Evolutionary conservation across 2,329 filamentous ascomycete genomes (phyloP).

Genomic region (Pestalotiopsis sp.): DNA sequence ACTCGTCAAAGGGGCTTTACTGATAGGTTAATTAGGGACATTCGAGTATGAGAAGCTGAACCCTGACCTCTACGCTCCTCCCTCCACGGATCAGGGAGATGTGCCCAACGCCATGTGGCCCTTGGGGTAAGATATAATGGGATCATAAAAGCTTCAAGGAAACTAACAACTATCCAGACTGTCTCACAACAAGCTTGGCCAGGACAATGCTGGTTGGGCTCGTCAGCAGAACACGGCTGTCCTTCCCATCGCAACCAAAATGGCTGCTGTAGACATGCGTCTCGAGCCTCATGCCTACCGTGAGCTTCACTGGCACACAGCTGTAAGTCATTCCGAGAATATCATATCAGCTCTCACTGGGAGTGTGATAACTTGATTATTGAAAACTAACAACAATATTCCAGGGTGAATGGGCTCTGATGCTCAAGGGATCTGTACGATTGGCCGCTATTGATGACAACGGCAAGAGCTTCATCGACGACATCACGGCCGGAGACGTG

Average conservation of each 20-base stretch:
- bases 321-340: neutral
- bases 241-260: constrained; percentile 50
- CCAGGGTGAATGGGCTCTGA: constrained; percentile 40
- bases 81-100: constrained; percentile 53
- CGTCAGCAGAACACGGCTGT: constrained; percentile 55
- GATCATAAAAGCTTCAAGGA: neutral
- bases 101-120: constrained; percentile 55
- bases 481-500: constrained; percentile 52
- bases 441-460: constrained; percentile 55
- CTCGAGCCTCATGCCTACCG: constrained; percentile 60
- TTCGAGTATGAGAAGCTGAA: constrained; percentile 55
- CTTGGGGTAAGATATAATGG: constrained; percentile 37
- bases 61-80: constrained; percentile 56
- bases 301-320: constrained; percentile 42
- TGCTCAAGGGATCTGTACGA: constrained; percentile 56
- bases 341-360: neutral
- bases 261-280: constrained; percentile 64
- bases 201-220: constrained; percentile 52
- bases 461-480: constrained; percentile 49
- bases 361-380: neutral
- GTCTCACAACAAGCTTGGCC: constrained; percentile 47
- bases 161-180: neutral
- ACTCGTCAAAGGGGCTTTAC: neutral
- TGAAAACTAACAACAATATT: neutral
- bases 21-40: constrained; percentile 33